phyloP scores from a whole-genome alignment of 495 filamentous ascomycete genomes.

The Neurospora sp. region DNA sequence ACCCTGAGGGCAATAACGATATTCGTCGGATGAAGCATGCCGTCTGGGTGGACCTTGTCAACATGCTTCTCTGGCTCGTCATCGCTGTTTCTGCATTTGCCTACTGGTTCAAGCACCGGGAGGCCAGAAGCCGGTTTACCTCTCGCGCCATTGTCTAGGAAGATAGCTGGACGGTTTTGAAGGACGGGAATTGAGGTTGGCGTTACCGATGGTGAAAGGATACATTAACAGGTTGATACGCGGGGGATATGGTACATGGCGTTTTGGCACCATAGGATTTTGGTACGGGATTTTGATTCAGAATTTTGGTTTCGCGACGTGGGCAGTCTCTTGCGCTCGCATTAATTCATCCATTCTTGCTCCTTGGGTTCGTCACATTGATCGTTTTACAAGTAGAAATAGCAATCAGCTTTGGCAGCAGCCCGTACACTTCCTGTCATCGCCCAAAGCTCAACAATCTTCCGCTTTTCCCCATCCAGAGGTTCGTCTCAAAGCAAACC shows the following conservation, averaged over 20 bases:
- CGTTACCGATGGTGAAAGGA: neutral
- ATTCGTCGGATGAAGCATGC: slow-evolving; percentile 74
- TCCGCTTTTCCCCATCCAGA: neutral
- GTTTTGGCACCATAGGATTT: neutral
- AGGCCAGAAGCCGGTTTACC: slow-evolving; percentile 34
- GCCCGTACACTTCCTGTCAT: neutral
- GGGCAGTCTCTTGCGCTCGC: neutral
- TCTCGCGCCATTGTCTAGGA: slow-evolving; percentile 36
- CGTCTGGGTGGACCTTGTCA: slow-evolving; percentile 72
- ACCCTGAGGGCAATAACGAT: slow-evolving; percentile 47
- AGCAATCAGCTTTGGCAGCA: neutral
- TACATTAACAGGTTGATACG: neutral
- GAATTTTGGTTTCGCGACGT: neutral
- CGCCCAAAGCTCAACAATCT: neutral
- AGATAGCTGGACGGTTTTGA: neutral
- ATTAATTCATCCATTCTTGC: neutral
- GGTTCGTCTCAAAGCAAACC: neutral
- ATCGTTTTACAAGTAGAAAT: neutral
- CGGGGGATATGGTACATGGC: neutral
- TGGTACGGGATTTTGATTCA: neutral
- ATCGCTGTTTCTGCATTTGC: slow-evolving; percentile 33
- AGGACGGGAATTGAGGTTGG: neutral
- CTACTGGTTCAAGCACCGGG: slow-evolving; percentile 36
- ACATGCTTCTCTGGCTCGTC: slow-evolving; percentile 61
- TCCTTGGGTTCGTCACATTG: neutral